Evolutionary conservation across 495 filamentous ascomycete genomes (phyloP), one percentile per base, ranked within the genome.

Genomic region (Daldinia decipiens): DNA sequence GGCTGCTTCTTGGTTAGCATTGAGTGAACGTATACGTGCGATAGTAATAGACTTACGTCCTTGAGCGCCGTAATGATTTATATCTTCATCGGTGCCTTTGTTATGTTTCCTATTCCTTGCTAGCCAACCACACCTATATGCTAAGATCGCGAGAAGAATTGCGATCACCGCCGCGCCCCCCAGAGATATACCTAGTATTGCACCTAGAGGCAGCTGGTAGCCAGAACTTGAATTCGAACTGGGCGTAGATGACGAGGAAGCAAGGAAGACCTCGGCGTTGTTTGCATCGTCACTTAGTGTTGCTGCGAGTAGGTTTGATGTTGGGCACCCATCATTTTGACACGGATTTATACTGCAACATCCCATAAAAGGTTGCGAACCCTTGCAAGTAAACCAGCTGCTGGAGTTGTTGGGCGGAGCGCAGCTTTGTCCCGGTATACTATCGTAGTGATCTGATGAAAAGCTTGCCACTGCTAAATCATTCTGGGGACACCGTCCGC

Each of bases 361-460:
- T 54, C 72, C 72, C 3, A 74, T 27, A 55, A 72, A 74, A 4
- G 72, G 72, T 27, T 74, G 64, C 11, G 45, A 50, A 17, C 54
- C 24, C n/a, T 56, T 62, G 56, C 72, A 74, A 53, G 72, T 74
- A 60, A 21, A 74, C 72, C 72, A 74, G 2, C 2, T 11, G 27
- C 11, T 65, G n/a, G 50, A 40, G n/a, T 65, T 64, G 15, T n/a
- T 59, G 6, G 70, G 70, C 19, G 60, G 19, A 40, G 59, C 67
- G 27, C 72, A 74, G 26, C 19, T 40, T 60, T 74, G 72, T 12
- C 59, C 13, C 12, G 64, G 57, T 38, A 74, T 74, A 21, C 51
- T 52, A 15, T 63, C 38, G 64, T 74, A 74, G 27, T 65, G 54
- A 53, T 67, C 67, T n/a, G 59, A 64, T 13, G 67, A 70, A 59